Base-by-base conservation (phyloP, 2,329 filamentous ascomycete species). In the Penicillium sp. region DNA sequence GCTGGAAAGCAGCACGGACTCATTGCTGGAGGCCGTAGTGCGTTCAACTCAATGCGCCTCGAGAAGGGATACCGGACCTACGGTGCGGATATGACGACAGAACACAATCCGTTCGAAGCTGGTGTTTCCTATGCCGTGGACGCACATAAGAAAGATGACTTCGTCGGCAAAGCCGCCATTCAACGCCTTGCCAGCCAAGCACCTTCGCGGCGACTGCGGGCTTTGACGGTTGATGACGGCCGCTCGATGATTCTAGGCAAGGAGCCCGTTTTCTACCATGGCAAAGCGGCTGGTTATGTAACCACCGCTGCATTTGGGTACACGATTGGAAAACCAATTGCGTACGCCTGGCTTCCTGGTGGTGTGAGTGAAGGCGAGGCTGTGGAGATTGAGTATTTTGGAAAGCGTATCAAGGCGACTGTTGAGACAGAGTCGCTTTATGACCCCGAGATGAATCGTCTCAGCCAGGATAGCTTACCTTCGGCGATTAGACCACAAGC, bases 361-460 rank as follows among this genome's bases (percentile, higher is more conserved):
- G 65, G 62, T 2, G 65, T 86, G 2, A 57, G 53, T 0, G 79
- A 83, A 43, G 83, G 83, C 0, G 75, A 79, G 3, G 56, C 63
- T 0, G 82, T 87, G 0, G 83, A 86, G 65, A 77, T 88, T 55
- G 83, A 86, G 63, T 88, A 88, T 66, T 87, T 88, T 69, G 83
- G 84, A 5, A 73, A 71, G 57, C 75, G 76, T 12, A 79, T 86
- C 52, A 63, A 65, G 49, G 85, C 85, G 0, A 86, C 83, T 3
- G 80, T 87, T 1, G 72, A 75, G 0, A 60, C 73, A 1, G 83
- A 85, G 47, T 80, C 83, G 9, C 53, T 83, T 43, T 78, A 79
- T 57, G 78, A 81, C 60, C 75, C 77, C 1, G 67, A 75, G 39
- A 73, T 72, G 64, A 75, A 64, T 21, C 73, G 73, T 19, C 58